Percentiles rank a stretch among this genome's conserved stretches.
Evolutionary conservation across 352 stramenopile genomes (phyloP).

Genomic region (Halophytophthora polymorphica): DNA sequence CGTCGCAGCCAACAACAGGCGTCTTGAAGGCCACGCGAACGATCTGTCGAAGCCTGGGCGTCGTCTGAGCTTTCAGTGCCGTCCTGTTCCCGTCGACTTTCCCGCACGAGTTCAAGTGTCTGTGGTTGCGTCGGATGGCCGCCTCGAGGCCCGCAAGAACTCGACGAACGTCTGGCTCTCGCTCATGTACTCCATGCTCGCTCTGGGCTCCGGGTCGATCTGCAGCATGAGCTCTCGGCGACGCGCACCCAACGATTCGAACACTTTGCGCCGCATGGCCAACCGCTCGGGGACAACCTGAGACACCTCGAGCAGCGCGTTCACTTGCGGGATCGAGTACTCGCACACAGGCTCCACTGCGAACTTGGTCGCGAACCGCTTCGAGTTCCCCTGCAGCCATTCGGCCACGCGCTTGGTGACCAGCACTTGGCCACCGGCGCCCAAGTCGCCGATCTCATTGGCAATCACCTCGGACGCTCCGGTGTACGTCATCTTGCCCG

Average conservation of each 20-base stretch:
- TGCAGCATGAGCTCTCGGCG: too few species aligned
- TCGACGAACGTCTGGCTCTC: too few species aligned
- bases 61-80: too few species aligned
- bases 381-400: constrained; percentile 25
- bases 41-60: too few species aligned
- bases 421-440: constrained; percentile 49
- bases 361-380: constrained; percentile 17
- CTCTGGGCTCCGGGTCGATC: too few species aligned
- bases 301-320: constrained; percentile 29
- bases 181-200: too few species aligned
- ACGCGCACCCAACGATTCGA: constrained; percentile 3
- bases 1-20: too few species aligned
- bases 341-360: constrained; percentile 23
- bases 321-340: constrained; percentile 28
- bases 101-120: too few species aligned
- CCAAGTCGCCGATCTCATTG: constrained; percentile 45
- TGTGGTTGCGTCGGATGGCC: too few species aligned
- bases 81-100: too few species aligned
- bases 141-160: too few species aligned
- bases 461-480: constrained; percentile 46
- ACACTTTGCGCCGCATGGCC: constrained; percentile 12
- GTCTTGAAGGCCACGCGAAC: too few species aligned
- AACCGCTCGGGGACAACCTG: constrained; percentile 28
- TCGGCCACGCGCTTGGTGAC: constrained; percentile 40
- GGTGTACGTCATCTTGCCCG: constrained; percentile 37